Base-by-base conservation (phyloP, 768 basidiomycete species). In the Chalciporus pseudorubinellus region DNA sequence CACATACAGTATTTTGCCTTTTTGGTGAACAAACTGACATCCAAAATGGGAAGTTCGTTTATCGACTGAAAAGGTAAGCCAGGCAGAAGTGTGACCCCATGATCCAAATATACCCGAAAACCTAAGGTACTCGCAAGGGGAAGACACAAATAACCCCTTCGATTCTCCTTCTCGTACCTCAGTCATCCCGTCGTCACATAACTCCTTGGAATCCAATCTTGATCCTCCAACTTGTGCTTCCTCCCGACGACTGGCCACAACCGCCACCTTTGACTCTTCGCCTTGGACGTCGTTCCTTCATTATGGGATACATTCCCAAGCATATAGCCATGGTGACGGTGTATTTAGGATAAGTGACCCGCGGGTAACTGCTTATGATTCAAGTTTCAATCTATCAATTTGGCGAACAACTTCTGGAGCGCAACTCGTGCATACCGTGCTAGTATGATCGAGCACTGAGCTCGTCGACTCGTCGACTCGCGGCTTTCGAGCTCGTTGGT, bases 141-240 rank as follows among this genome's bases (percentile, higher is more conserved):
- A n/a, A n/a, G 34, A 8, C 10, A 14, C 31, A 31, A 14, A 10
- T 11, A 26, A 9, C n/a, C 56, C 56, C 2, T 63, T 61, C 7
- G 65, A 67, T 10, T 70, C 69, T 6, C 67, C 65, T 0, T 54
- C 64, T 3, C 33, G 38, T 22, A 45, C 42, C 16, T 56, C 65
- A 3, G 47, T 50, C 10, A 52, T 67, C 21, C 53, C 69, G 13
- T 67, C 65, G 29, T 70, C 69, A 22, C 67, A 70, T 28, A 70
- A 67, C 50, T 70, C 69, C 31, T 49, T 69, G 19, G 58, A 53
- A 13, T 59, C 65, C 14, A 55, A 56, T 40, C 63, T 69, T 14
- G 69, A 70, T 48, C 59, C 58, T 4, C 9, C 42, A 50, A 33
- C 24, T 59, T 7, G 18, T 39, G 4, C 2, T 68, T 19, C 19